Conservation (phyloP, 805 yeast genomes). For the Pichia manshurica region DNA sequence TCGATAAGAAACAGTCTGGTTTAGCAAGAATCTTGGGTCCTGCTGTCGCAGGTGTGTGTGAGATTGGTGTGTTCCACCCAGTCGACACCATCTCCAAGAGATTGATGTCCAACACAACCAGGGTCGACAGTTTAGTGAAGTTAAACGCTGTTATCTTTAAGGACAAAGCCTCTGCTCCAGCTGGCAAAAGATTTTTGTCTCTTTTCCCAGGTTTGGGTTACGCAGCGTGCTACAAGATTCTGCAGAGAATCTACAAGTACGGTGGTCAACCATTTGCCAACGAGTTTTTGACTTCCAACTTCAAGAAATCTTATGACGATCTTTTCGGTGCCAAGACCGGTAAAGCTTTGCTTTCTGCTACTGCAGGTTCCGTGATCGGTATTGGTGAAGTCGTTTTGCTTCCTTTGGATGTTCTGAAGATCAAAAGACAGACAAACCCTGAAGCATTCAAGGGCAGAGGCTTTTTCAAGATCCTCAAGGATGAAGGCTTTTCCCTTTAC, state of each 20-base stretch:
- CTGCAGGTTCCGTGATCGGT: slow-evolving; percentile 96
- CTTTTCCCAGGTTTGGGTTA: slow-evolving; percentile 97
- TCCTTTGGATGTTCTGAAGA: slow-evolving; percentile 94
- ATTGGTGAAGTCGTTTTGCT: slow-evolving; percentile 94
- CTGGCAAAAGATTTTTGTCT: slow-evolving; percentile 68
- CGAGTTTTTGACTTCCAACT: slow-evolving; percentile 77
- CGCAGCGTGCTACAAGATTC: slow-evolving; percentile 93
- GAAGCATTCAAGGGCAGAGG: slow-evolving; percentile 99
- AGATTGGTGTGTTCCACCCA: slow-evolving; percentile 96
- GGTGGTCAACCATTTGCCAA: slow-evolving; percentile 99
- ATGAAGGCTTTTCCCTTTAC: slow-evolving; percentile 91
- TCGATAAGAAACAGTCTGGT: slow-evolving; percentile 82
- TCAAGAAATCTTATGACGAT: slow-evolving; percentile 61
- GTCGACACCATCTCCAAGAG: slow-evolving; percentile 97
- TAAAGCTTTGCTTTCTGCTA: slow-evolving; percentile 92
- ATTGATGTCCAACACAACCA: slow-evolving; percentile 76
- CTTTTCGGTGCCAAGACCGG: slow-evolving; percentile 91
- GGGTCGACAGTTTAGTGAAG: slow-evolving; percentile 54
- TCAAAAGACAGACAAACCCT: slow-evolving; percentile 99
- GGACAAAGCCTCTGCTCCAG: slow-evolving; percentile 66
- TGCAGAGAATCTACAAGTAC: slow-evolving; percentile 96
- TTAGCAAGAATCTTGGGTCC: slow-evolving; percentile 90
- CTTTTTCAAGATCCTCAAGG: slow-evolving; percentile 73
- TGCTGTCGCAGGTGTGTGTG: slow-evolving; percentile 97
- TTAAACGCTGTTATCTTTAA: slow-evolving; percentile 84